Evolutionary conservation across 2,329 filamentous ascomycete genomes (phyloP), one percentile per base, ranked within the genome.

Genomic region (Phaeosphaeria sp.): DNA sequence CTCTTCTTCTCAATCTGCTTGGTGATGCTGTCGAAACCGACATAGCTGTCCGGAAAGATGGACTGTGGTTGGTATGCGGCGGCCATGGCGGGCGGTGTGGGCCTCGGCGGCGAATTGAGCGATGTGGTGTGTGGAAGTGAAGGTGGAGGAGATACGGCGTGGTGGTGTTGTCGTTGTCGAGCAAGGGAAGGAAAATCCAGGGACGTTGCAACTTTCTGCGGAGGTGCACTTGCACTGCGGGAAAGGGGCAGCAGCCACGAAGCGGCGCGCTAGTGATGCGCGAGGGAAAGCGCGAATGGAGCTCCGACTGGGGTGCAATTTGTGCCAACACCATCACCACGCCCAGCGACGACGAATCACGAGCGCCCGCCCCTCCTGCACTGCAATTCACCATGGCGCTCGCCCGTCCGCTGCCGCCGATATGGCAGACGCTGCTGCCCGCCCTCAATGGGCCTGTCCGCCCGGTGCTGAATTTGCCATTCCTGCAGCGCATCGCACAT

Each of bases 21-120:
- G 73, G 95, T 99, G 86, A 99, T 99, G 85, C 93, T 97, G 86
- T 99, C 95, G 85, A 99, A 99, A 88, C 95, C 95, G 81, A 99
- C 95, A 86, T 98, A 95, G 90, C 90, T 96, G 80, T 95, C 90
- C 77, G 95, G 95, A 82, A 92, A 95, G 79, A 90, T 86, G 67
- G 83, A 83, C 74, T 81, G 77, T 56, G 57, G 77, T 59, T 90
- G 87, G 75, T 88, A 88, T 74, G 87, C 83, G 76, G 88, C 78
- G 74, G 89, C 87, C 87, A 91, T 89, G 75, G 75, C 64, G 74
- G 67, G 63, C 58, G 65, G 63, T 55, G 58, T 40, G 60, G 47
- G 70, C 67, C 69, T 72, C 66, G 65, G 57, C 51, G 64, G 61
- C 58, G 60, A 53, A 25, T 51, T 43, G 47, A 36, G 43, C 47